A percentile compares a stretch with the other conserved stretches of the same genome.
phyloP scores from a whole-genome alignment of 257 asterid species.

The Coffea canephora region DNA sequence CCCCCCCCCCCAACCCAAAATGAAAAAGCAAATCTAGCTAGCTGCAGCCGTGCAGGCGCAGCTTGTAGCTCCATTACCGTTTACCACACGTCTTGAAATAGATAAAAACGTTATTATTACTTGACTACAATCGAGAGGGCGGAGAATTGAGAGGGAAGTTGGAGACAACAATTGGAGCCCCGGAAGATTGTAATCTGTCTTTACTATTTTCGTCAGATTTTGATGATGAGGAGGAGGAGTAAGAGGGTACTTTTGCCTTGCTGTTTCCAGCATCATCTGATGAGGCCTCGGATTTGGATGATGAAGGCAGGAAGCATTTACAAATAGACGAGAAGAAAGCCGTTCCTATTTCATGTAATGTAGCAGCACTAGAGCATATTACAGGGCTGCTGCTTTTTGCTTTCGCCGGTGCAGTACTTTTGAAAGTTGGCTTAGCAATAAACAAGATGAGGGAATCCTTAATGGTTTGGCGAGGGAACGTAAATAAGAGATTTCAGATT shows the following conservation, averaged over 20 bases:
- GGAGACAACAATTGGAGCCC: conserved; percentile 28
- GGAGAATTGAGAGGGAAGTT: conserved; percentile 37
- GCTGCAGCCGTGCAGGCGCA: too few relatives aligned
- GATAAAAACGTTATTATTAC: not conserved
- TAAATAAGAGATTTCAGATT: too few relatives aligned
- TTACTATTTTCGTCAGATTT: conserved; percentile 1
- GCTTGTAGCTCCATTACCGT: too few relatives aligned
- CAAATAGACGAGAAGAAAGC: conserved; percentile 14
- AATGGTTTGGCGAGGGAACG: too few relatives aligned
- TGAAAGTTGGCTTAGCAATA: too few relatives aligned
- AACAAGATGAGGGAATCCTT: too few relatives aligned
- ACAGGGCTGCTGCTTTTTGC: not conserved
- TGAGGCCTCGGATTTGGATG: conserved; percentile 2
- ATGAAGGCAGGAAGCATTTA: conserved; percentile 12
- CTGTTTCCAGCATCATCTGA: conserved; percentile 2
- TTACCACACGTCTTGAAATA: not conserved
- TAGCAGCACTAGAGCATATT: too few relatives aligned
- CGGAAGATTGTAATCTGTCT: not conserved
- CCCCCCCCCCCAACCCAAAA: too few relatives aligned
- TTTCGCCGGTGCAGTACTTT: too few relatives aligned
- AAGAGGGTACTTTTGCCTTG: not conserved
- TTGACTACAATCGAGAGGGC: conserved; percentile 25
- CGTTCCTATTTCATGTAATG: not conserved
- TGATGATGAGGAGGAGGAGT: not conserved
- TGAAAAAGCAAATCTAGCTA: too few relatives aligned